Base-by-base conservation (phyloP, 768 basidiomycete species). In the Neoboletus brunneissimus region DNA sequence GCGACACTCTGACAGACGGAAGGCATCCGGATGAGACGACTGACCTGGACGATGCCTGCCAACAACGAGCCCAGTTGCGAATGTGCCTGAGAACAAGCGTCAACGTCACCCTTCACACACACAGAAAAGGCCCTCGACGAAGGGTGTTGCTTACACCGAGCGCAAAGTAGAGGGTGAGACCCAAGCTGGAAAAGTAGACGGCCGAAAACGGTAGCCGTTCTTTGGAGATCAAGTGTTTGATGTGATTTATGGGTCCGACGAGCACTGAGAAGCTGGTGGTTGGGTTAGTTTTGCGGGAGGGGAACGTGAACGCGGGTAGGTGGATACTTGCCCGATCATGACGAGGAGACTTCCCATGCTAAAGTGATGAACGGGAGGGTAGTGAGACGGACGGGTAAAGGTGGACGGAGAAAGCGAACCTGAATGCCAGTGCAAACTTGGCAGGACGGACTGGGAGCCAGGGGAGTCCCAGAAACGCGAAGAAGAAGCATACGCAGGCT, bases 401-500 rank as follows among this genome's bases (percentile, higher is more conserved):
- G 9, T 3, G 11, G 15, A 45, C 41, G 6, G 13, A 7, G 9
- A 31, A 3, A 25, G 34, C 60, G 42, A 65, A 86, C 82, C 90
- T 93, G 72, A 95, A 92, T 1, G 92, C 83, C 41, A 95, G 77
- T 0, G 93, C 95, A 69, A 97, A 98, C 75, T 98, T 97, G 18
- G 89, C 78, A 16, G 94, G 93, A 51, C 90, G 89, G 35, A 89
- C 50, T 0, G 83, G 83, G 41, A 89, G 74, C 63, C 86, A 67
- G 2, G 86, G 83, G 22, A 88, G 77, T 2, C 90, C 91, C 51
- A 95, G 69, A 75, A 97, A 98, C 16, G 92, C 84, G 40, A 97
- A 86, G 62, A 89, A 85, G 78, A 98, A 97, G 76, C 97, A 99
- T 3, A 94, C 91, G 18, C 85, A 86, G 1, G 94, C 96, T 7